Evolutionary conservation across 371 early-diverging fungal genomes (phyloP).

Genomic region (Rhizopus stolonifer): DNA sequence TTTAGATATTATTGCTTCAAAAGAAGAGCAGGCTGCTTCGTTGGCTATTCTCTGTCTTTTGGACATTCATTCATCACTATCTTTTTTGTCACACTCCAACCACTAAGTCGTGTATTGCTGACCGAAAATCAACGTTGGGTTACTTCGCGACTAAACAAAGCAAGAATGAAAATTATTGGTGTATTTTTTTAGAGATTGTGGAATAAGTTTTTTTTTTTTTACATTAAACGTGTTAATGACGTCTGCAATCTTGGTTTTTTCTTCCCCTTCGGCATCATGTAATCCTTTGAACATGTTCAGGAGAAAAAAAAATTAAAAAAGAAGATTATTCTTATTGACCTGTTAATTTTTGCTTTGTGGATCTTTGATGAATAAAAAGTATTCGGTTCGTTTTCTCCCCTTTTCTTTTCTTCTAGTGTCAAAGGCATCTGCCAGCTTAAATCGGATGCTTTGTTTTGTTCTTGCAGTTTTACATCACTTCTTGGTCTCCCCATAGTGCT

Average conservation of each 20-base stretch:
- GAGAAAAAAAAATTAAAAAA: too few species aligned
- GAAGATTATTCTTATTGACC: too few species aligned
- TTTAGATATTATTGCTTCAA: background rate
- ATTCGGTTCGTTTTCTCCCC: too few species aligned
- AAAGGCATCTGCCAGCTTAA: too few species aligned
- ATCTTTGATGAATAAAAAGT: too few species aligned
- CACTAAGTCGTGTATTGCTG: background rate
- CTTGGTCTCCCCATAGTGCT: slow-evolving; percentile 24
- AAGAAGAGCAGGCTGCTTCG: slow-evolving; percentile 5
- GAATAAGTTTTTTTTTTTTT: background rate
- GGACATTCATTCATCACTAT: background rate
- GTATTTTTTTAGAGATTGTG: background rate
- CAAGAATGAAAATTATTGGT: background rate
- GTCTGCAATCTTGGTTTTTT: background rate
- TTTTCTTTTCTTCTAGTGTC: too few species aligned
- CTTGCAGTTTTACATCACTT: slow-evolving; percentile 22
- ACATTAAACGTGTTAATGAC: background rate
- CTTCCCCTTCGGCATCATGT: slow-evolving; percentile 1
- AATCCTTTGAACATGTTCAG: background rate
- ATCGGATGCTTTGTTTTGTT: too few species aligned
- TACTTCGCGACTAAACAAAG: slow-evolving; percentile 1
- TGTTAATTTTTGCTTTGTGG: too few species aligned
- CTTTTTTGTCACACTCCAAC: background rate
- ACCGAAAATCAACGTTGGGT: background rate
- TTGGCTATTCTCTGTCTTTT: slow-evolving; percentile 4